phyloP scores from a whole-genome alignment of 2,329 filamentous ascomycete species.

The Aspergillus sp. region DNA sequence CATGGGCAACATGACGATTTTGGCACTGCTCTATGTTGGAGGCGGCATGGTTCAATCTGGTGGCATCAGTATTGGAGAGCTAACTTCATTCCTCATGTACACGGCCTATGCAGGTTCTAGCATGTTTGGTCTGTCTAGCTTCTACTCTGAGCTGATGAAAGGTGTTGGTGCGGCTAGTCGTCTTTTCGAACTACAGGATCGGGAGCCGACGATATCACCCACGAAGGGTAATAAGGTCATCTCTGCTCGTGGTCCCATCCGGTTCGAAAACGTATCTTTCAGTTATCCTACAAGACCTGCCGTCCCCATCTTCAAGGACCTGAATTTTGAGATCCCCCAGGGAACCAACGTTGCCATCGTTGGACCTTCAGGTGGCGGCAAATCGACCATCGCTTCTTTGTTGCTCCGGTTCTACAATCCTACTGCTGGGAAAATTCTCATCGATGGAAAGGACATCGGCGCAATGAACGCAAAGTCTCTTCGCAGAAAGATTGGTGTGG shows the following conservation, averaged over 20 bases:
- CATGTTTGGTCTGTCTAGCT: slow-evolving; percentile 89
- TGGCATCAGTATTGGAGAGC: slow-evolving; percentile 81
- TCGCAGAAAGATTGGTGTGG: slow-evolving; percentile 87
- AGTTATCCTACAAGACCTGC: slow-evolving; percentile 92
- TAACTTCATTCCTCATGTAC: slow-evolving; percentile 98
- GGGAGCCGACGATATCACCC: slow-evolving; percentile 79
- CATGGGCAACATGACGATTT: slow-evolving; percentile 93
- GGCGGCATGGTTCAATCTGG: slow-evolving; percentile 86
- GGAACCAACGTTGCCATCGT: slow-evolving; percentile 96
- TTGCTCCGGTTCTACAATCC: slow-evolving; percentile 89
- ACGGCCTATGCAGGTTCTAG: slow-evolving; percentile 83
- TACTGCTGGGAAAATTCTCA: slow-evolving; percentile 71
- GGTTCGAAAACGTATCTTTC: slow-evolving; percentile 82
- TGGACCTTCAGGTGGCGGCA: slow-evolving; percentile 91
- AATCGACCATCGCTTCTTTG: slow-evolving; percentile 91
- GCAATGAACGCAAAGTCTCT: slow-evolving; percentile 92
- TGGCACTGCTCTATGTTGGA: slow-evolving; percentile 85
- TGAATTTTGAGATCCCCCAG: slow-evolving; percentile 87
- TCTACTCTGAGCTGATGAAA: slow-evolving; percentile 99
- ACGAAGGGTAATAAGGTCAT: slow-evolving; percentile 77
- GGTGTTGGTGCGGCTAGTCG: slow-evolving; percentile 95
- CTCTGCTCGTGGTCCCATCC: slow-evolving; percentile 84
- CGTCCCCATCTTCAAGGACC: slow-evolving; percentile 82
- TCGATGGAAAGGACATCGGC: slow-evolving; percentile 80
- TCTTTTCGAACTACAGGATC: slow-evolving; percentile 92